phyloP scores from a whole-genome alignment of 2,329 filamentous ascomycete genomes.

The Teratosphaeria destructans region DNA sequence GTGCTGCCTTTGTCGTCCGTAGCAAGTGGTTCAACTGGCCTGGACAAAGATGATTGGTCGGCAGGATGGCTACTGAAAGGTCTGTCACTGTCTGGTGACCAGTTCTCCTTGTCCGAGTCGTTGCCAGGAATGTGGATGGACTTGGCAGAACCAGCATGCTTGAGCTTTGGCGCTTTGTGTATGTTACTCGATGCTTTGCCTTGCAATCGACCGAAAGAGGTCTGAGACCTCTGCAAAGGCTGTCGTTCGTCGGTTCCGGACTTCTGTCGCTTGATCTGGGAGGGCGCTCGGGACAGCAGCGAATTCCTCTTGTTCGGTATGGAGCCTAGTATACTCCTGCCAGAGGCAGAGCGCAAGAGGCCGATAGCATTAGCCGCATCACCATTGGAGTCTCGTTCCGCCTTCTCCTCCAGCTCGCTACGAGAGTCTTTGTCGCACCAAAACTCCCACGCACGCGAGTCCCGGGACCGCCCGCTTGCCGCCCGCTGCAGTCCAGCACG shows the following conservation, averaged over 20 bases:
- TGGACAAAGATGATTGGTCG: neutral
- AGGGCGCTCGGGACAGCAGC: constrained; percentile 8
- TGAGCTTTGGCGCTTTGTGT: constrained; percentile 12
- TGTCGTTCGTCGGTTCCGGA: constrained; percentile 15
- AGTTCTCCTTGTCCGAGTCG: constrained; percentile 95
- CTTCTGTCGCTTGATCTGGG: constrained; percentile 37
- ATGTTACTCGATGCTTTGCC: constrained; percentile 1
- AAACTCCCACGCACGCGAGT: constrained; percentile 84
- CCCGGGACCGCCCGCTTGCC: constrained; percentile 62
- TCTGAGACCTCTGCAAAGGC: constrained; percentile 21
- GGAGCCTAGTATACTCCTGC: constrained; percentile 39
- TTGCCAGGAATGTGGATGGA: constrained; percentile 42
- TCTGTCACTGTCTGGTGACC: constrained; percentile 45
- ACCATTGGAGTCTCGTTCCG: constrained; percentile 68
- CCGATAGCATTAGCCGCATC: constrained; percentile 75
- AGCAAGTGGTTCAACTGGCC: constrained; percentile 2
- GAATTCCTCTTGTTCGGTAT: constrained; percentile 59
- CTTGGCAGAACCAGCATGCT: constrained; percentile 20
- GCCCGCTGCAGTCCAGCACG: constrained; percentile 30
- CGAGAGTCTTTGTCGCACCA: constrained; percentile 73
- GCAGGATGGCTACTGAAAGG: neutral
- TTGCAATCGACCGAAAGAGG: constrained; percentile 24
- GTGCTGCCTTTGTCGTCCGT: neutral
- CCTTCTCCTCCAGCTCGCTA: constrained; percentile 69
- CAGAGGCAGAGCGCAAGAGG: constrained; percentile 62